Base-by-base conservation (phyloP, 2,329 filamentous ascomycete genomes). In the Trichoderma citrinoviride region DNA sequence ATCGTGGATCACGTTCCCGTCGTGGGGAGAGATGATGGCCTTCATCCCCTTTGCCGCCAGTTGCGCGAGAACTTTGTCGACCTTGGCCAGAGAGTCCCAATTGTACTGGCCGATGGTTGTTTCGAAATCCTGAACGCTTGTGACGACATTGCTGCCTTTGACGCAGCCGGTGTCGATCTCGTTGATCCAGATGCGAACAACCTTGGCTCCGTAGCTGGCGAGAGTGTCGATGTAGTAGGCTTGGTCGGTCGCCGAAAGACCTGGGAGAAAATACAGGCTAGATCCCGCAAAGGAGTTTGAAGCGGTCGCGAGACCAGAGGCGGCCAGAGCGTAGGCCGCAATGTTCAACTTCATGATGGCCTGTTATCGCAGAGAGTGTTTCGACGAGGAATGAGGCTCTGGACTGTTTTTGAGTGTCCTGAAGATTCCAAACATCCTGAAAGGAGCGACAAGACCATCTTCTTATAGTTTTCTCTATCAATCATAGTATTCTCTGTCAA, bases 61-160 rank as follows among this genome's bases (percentile, higher is more conserved):
- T 10, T 41, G 40, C 2, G 64, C 58, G 6, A 68, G 65, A 14
- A 66, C 66, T 43, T 68, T 62, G 49, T 68, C 67, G 14, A 65
- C 29, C 10, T 52, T 27, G 23, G 68, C 68, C 5, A 68, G 58
- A 41, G 62, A 61, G 29, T 49, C 58, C 41, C 61, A 55, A 50
- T 70, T 70, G 62, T 70, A 70, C 27, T 61, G n/a, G n/a, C 68
- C 68, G 1, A 70, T 54, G n/a, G 63, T 66, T 17, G 64, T 66
- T 63, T 70, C 68, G 6, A 70, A 60, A 0, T 64, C 54, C 2
- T 66, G 60, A 33, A 62, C 54, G 33, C 53, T 43, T 6, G 50
- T 47, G 17, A 67, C 67, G 41, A 64, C 54, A 10, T 57, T 52
- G 62, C 68, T 70, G 33, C 68, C 68, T 40, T 70, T 70, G 29